Conservation (phyloP, 2,329 filamentous ascomycete species). For the Remersonia thermophila region DNA sequence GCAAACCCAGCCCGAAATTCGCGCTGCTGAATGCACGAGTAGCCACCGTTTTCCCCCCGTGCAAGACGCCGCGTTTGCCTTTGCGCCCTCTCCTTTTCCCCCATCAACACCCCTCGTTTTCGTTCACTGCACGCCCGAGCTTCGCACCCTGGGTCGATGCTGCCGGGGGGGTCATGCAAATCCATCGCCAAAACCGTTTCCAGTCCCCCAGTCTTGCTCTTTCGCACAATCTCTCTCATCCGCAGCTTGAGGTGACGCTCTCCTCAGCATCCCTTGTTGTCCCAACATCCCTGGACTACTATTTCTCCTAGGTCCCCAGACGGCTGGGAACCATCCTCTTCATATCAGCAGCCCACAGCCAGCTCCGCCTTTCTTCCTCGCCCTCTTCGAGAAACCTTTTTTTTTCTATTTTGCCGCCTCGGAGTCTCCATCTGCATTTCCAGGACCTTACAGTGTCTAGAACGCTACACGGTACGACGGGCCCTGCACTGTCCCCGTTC, state of each 20-base stretch:
- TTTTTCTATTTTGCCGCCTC: too few relatives aligned
- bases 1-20: too few relatives aligned
- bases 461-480: background rate
- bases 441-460: too few relatives aligned
- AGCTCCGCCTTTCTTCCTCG: too few relatives aligned
- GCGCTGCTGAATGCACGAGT: too few relatives aligned
- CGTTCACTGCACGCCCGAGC: background rate
- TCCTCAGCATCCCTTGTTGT: background rate
- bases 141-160: background rate
- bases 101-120: background rate
- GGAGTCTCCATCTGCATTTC: too few relatives aligned
- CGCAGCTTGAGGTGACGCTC: background rate
- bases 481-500: slow-evolving; percentile 11
- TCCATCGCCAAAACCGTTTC: slow-evolving; percentile 1
- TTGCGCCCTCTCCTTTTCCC: too few relatives aligned
- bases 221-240: background rate
- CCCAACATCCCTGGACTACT: background rate
- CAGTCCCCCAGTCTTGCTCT: slow-evolving; percentile 1
- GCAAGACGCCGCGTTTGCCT: too few relatives aligned
- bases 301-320: background rate
- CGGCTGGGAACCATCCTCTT: background rate
- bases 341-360: too few relatives aligned
- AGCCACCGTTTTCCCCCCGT: too few relatives aligned
- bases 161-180: slow-evolving; percentile 5
- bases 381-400: too few relatives aligned